Conservation (phyloP, 306 rosid species). For the Quercus variabilis region DNA sequence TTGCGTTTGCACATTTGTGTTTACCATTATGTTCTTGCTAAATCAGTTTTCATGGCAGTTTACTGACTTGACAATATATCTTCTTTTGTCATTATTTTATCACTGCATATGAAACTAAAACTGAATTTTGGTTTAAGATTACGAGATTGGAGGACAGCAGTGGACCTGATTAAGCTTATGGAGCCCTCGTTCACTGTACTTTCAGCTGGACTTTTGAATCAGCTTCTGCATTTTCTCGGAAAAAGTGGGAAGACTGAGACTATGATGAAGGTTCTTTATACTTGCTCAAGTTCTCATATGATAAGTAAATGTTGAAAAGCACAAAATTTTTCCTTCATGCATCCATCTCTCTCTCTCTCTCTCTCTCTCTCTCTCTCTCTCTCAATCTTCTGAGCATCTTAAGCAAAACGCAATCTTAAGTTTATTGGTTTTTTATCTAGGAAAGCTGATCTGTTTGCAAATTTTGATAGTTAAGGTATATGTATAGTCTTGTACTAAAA, state of each 20-base stretch:
- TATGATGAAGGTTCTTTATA: constrained; percentile 71
- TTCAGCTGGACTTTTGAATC: constrained; percentile 66
- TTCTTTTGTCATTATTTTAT: constrained; percentile 13
- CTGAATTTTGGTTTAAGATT: constrained; percentile 46
- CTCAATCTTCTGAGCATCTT: constrained; percentile 1
- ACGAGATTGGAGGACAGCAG: constrained; percentile 82
- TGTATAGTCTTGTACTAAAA: neutral
- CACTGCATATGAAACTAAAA: constrained; percentile 24
- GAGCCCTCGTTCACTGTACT: constrained; percentile 70
- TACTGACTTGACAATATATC: constrained; percentile 13
- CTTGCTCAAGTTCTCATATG: constrained; percentile 13
- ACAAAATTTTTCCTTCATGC: neutral
- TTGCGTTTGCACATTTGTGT: neutral
- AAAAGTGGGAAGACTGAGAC: constrained; percentile 79
- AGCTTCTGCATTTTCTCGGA: constrained; percentile 73
- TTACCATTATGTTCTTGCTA: neutral
- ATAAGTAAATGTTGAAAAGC: constrained; percentile 7
- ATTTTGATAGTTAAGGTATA: neutral
- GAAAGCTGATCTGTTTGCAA: neutral
- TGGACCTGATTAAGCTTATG: constrained; percentile 60
- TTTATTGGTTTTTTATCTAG: neutral
- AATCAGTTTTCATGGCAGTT: constrained; percentile 19
- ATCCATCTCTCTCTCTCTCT: neutral
- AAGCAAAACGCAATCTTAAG: neutral
- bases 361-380: neutral